phyloP scores from a whole-genome alignment of 1,284 basidiomycete genomes.

The Ustilago esculenta region DNA sequence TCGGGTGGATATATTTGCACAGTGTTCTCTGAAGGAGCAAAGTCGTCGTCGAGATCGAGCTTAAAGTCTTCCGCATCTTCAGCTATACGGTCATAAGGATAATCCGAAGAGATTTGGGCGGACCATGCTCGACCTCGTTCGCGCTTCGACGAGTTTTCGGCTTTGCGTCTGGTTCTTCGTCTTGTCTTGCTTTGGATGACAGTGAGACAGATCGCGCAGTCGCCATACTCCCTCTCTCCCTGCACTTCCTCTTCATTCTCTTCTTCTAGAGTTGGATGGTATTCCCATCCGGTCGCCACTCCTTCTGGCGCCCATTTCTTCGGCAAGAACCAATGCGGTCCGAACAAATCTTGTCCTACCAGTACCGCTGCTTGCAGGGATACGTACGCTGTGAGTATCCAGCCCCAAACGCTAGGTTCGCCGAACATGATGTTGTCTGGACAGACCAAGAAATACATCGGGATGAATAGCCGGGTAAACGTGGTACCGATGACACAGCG shows the following conservation, averaged over 20 bases:
- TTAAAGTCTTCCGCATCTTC: slow-evolving; percentile 19
- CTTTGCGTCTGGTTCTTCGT: not conserved
- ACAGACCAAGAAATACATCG: slow-evolving; percentile 81
- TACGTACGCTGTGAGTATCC: slow-evolving; percentile 74
- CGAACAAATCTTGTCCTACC: slow-evolving; percentile 78
- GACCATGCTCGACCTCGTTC: not conserved
- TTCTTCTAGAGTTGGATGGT: slow-evolving; percentile 20
- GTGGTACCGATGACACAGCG: slow-evolving; percentile 84
- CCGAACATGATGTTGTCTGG: slow-evolving; percentile 85
- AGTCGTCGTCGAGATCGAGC: not conserved
- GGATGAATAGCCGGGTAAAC: slow-evolving; percentile 76
- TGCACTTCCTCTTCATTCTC: slow-evolving; percentile 2
- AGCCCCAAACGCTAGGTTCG: slow-evolving; percentile 78
- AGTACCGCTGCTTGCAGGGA: slow-evolving; percentile 75
- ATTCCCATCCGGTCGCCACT: slow-evolving; percentile 29
- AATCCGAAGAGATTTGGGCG: not conserved
- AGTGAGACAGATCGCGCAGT: slow-evolving; percentile 41
- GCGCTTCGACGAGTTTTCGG: no score
- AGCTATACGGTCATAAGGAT: slow-evolving; percentile 15
- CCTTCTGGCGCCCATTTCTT: slow-evolving; percentile 16
- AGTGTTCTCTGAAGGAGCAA: no score
- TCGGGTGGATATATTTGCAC: slow-evolving; percentile 5
- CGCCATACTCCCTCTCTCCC: slow-evolving; percentile 11
- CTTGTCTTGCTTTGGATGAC: slow-evolving; percentile 12
- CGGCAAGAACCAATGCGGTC: slow-evolving; percentile 84